Conservation (phyloP, 495 filamentous ascomycete species). For the Achaetomiella virescens region DNA sequence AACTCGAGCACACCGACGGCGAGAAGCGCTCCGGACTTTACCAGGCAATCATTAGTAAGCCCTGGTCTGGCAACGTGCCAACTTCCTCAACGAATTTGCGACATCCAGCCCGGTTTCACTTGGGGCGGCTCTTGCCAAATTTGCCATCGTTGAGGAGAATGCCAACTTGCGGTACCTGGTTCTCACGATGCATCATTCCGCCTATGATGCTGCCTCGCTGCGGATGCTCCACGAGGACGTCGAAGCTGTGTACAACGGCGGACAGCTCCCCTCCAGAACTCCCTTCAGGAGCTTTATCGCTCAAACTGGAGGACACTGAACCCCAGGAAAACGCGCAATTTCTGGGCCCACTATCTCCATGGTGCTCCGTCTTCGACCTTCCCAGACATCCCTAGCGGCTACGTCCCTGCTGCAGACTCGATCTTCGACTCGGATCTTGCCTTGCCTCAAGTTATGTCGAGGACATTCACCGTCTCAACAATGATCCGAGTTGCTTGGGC, state of each 20-base stretch:
- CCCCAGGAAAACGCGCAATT: constrained; percentile 30
- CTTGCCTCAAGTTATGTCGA: constrained; percentile 14
- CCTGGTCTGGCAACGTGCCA: constrained; percentile 42
- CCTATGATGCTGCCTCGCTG: constrained; percentile 66
- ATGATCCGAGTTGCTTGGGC: constrained; percentile 60
- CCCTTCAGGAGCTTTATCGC: constrained; percentile 40
- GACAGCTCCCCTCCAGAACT: constrained; percentile 1
- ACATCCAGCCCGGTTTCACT: constrained; percentile 23
- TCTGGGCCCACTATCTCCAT: constrained; percentile 41
- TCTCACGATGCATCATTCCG: constrained; percentile 59
- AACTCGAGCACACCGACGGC: constrained; percentile 27
- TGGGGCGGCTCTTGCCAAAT: constrained; percentile 49
- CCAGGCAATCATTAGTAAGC: constrained; percentile 51
- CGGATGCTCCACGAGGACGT: constrained; percentile 51
- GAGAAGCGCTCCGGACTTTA: constrained; percentile 43
- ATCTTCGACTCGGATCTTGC: constrained; percentile 47
- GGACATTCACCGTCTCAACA: constrained; percentile 49
- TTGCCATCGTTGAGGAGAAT: constrained; percentile 42
- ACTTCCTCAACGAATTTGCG: constrained; percentile 35
- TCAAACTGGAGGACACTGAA: constrained; percentile 33
- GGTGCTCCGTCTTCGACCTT: constrained; percentile 52
- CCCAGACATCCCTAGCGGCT: constrained; percentile 51
- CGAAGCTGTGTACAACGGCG: constrained; percentile 32
- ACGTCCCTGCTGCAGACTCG: constrained; percentile 48
- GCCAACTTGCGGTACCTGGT: constrained; percentile 44